Evolutionary conservation across 768 basidiomycete genomes (phyloP).

Genomic region (Tylopilus subfusipes): DNA sequence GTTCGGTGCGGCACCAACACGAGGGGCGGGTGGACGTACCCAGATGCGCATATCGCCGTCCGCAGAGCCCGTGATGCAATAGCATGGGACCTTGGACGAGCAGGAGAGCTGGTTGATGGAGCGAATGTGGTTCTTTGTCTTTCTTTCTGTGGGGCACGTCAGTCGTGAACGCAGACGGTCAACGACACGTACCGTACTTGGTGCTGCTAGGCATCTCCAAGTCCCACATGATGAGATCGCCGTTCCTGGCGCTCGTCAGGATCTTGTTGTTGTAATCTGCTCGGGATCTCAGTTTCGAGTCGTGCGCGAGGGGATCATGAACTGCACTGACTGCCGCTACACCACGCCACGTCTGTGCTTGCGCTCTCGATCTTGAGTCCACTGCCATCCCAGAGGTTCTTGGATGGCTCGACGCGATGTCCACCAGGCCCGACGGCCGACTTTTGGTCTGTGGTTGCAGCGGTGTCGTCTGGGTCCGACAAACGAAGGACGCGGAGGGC

Average conservation of each 20-base stretch:
- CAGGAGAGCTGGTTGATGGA: conserved; percentile 69
- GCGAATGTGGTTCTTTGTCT: conserved; percentile 65
- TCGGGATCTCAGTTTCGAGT: background rate
- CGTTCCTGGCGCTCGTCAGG: conserved; percentile 75
- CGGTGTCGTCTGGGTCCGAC: conserved; percentile 42
- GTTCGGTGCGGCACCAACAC: background rate
- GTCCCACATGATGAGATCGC: conserved; percentile 84
- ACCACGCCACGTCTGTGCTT: conserved; percentile 81
- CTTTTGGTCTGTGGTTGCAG: conserved; percentile 47
- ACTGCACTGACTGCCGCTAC: conserved; percentile 52
- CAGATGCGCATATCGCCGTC: conserved; percentile 80
- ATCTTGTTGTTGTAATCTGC: conserved; percentile 72
- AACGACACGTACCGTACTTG: conserved; percentile 59
- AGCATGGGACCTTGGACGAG: conserved; percentile 63
- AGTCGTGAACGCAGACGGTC: conserved; percentile 8
- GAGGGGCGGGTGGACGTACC: conserved; percentile 41
- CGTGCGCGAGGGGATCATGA: background rate
- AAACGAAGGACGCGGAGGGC: conserved; percentile 61
- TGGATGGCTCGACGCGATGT: conserved; percentile 64
- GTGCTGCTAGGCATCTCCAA: conserved; percentile 59
- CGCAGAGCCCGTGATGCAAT: conserved; percentile 76
- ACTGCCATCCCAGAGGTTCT: conserved; percentile 76
- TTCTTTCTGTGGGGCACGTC: conserved; percentile 48
- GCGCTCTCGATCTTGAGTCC: conserved; percentile 77
- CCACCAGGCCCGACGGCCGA: conserved; percentile 55